Evolutionary conservation across 176 grass and related monocot genomes (phyloP).

Genomic region (Eleusine indica): DNA sequence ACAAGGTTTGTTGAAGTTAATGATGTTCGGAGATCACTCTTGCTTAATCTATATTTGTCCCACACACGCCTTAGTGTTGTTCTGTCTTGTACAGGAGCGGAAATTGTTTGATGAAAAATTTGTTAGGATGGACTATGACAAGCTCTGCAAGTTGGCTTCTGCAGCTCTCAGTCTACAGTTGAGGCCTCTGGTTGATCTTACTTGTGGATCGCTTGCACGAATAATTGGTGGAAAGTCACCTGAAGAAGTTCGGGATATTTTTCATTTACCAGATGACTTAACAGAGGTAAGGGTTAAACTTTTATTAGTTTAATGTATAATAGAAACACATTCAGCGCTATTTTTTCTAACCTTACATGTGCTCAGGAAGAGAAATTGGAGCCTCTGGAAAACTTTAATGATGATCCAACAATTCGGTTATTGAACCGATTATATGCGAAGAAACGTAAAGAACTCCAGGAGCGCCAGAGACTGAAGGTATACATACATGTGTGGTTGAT

Average conservation of each 20-base stretch:
- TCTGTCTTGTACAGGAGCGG: slow-evolving; percentile 60
- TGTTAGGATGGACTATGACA: slow-evolving; percentile 91
- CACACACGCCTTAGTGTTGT: slow-evolving; percentile 23
- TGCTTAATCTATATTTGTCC: slow-evolving; percentile 4
- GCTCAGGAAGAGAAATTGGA: slow-evolving; percentile 99
- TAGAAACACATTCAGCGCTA: slow-evolving; percentile 3
- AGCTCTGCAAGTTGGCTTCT: slow-evolving; percentile 92
- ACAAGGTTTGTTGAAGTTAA: slow-evolving; percentile 63
- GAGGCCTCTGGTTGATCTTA: slow-evolving; percentile 95
- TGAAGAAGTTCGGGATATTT: slow-evolving; percentile 97
- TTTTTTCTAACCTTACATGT: slow-evolving; percentile 13
- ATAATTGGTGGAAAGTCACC: slow-evolving; percentile 98
- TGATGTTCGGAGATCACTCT: neutral
- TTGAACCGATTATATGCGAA: slow-evolving; percentile 99
- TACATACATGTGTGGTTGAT: neutral
- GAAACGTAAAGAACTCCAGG: slow-evolving; percentile 95
- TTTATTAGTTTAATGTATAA: slow-evolving; percentile 19
- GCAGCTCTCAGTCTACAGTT: slow-evolving; percentile 93
- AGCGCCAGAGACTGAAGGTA: slow-evolving; percentile 94
- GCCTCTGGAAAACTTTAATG: slow-evolving; percentile 95
- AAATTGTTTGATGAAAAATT: slow-evolving; percentile 97
- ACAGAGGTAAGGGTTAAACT: slow-evolving; percentile 68
- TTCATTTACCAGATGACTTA: slow-evolving; percentile 96
- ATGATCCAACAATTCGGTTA: slow-evolving; percentile 90
- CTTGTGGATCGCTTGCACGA: slow-evolving; percentile 89